These are phyloP conservation scores for Boletellus ananas DNA, from an alignment of 768 basidiomycete genomes.

Conservation along the genomic window DNA sequence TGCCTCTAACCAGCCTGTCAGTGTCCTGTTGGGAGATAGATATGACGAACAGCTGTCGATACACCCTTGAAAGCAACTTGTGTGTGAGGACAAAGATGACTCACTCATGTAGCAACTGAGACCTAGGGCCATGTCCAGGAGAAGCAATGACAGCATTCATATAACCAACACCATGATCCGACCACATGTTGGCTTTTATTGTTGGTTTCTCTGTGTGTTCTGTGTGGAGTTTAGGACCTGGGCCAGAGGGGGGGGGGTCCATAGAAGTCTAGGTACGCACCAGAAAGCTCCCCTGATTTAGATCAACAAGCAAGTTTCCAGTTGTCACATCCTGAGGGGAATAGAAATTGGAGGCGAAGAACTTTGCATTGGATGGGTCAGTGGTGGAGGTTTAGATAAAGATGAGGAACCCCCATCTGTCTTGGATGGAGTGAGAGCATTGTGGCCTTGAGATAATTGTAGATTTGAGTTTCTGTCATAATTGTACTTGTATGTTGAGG, in stretches of 20 bases:
- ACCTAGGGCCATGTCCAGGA: not conserved
- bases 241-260: no score
- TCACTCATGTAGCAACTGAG: constrained; percentile 9
- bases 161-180: constrained; percentile 12
- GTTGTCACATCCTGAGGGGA: constrained; percentile 1
- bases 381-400: not conserved
- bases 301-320: constrained; percentile 12
- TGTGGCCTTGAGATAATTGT: not conserved
- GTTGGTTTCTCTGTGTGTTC: not conserved
- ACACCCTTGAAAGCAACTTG: not conserved
- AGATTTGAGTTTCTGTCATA: not conserved
- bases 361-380: not conserved
- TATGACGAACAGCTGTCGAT: constrained; percentile 12
- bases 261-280: not conserved
- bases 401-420: not conserved
- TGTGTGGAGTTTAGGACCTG: not conserved
- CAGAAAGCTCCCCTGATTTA: not conserved
- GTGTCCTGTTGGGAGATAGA: constrained; percentile 15
- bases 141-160: constrained; percentile 8
- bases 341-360: constrained; percentile 4
- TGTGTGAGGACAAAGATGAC: not conserved
- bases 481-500: not conserved
- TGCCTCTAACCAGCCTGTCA: constrained; percentile 17
- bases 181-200: constrained; percentile 14
- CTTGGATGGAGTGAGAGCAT: not conserved